Percentiles rank a stretch among this genome's conserved stretches.
phyloP scores from a whole-genome alignment of 495 filamentous ascomycete genomes.

The Tuber calosporum region DNA sequence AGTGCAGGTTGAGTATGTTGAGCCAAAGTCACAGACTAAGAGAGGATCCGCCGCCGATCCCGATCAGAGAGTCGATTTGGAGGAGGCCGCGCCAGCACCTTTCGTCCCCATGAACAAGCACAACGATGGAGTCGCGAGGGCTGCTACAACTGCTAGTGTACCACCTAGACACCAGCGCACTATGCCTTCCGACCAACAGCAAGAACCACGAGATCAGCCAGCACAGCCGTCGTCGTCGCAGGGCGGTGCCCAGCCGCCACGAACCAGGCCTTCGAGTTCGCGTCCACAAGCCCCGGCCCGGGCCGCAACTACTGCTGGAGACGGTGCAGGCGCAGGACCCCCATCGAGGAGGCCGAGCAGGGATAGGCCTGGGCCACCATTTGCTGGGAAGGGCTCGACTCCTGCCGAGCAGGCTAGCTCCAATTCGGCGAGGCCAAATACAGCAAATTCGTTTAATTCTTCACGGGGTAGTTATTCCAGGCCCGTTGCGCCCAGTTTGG shows the following conservation, averaged over 20 bases:
- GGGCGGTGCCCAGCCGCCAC: conserved; percentile 34
- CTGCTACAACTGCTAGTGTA: conserved; percentile 42
- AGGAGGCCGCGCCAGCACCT: conserved; percentile 37
- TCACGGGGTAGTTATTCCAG: conserved; percentile 83
- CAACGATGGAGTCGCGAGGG: conserved; percentile 29
- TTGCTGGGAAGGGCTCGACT: conserved; percentile 49
- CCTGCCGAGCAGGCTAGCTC: conserved; percentile 45
- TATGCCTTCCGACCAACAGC: conserved; percentile 26
- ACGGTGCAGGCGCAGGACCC: conserved; percentile 23
- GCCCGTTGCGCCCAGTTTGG: conserved; percentile 78
- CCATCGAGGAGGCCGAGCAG: conserved; percentile 36
- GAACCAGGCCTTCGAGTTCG: conserved; percentile 44
- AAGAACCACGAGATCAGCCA: conserved; percentile 48
- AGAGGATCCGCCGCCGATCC: conserved; percentile 47
- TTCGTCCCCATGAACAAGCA: conserved; percentile 37
- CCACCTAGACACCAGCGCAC: conserved; percentile 40
- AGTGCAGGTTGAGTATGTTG: conserved; percentile 96
- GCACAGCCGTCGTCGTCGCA: conserved; percentile 26
- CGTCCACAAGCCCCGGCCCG: conserved; percentile 40
- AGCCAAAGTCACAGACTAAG: conserved; percentile 72
- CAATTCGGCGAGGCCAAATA: conserved; percentile 58
- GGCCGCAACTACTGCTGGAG: conserved; percentile 20
- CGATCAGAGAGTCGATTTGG: conserved; percentile 44
- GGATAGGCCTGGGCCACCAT: conserved; percentile 38
- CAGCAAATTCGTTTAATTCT: conserved; percentile 70